A percentile compares a stretch with the other conserved stretches of the same genome.
These are phyloP conservation scores for Durusdinium trenchii DNA, from an alignment of 73 alveolate genomes.

Conservation along the genomic window DNA sequence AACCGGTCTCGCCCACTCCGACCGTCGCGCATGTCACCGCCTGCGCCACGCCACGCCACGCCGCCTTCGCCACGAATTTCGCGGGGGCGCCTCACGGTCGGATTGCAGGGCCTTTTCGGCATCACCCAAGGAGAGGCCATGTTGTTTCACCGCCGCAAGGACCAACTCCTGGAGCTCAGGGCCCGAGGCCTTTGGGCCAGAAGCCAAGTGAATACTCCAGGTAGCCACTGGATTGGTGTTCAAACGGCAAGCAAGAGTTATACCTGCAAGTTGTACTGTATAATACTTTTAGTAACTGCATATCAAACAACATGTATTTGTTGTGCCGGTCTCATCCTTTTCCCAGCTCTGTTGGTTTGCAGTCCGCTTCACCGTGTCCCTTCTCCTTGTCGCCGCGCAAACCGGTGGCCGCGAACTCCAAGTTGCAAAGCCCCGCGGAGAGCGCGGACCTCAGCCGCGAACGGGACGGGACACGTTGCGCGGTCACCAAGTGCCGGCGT, in stretches of 20 bases:
- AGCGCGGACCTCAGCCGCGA: constrained; percentile 37
- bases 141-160: constrained; percentile 40
- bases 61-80: not conserved
- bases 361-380: not conserved
- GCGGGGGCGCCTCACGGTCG: constrained; percentile 19
- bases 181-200: not conserved
- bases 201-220: not conserved
- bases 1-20: too few species aligned
- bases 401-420: constrained; percentile 29
- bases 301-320: not conserved
- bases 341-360: not conserved
- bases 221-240: not conserved
- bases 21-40: too few species aligned
- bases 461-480: too few species aligned
- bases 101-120: constrained; percentile 14
- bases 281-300: not conserved
- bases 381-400: constrained; percentile 35
- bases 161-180: constrained; percentile 30
- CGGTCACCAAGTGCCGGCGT: too few species aligned
- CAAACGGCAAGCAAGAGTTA: not conserved
- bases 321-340: not conserved
- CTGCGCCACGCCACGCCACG: too few species aligned
- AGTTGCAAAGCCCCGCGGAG: constrained; percentile 30
- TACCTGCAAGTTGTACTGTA: not conserved
- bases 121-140: constrained; percentile 38